Evolutionary conservation across 2,329 filamentous ascomycete genomes (phyloP).

Genomic region (Sclerotinia spermophila): DNA sequence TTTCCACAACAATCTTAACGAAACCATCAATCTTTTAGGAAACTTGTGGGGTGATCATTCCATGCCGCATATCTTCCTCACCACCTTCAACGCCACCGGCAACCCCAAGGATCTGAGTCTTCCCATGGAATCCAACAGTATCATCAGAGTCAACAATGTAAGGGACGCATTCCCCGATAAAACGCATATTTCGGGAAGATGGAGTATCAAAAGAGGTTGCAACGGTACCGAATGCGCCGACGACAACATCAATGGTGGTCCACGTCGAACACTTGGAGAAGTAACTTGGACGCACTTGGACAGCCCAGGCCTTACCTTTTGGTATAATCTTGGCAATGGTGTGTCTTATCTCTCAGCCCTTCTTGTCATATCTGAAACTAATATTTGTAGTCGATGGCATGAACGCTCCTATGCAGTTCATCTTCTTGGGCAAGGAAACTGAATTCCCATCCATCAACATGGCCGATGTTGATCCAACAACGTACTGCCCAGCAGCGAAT

Average conservation of each 20-base stretch:
- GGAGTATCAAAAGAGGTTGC: neutral
- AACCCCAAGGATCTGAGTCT: neutral
- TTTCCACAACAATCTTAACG: too few species aligned
- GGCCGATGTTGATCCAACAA: too few species aligned
- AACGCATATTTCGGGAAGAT: fast-evolving
- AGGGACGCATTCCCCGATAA: neutral
- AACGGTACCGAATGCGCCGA: neutral
- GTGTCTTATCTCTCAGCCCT: too few species aligned
- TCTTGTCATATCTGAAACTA: too few species aligned
- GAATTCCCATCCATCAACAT: too few species aligned
- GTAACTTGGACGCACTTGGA: neutral
- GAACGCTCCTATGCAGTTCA: too few species aligned
- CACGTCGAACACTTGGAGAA: neutral
- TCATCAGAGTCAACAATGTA: neutral
- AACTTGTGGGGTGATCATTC: neutral
- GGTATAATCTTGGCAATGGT: too few species aligned
- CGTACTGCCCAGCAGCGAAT: too few species aligned
- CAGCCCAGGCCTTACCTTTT: too few species aligned
- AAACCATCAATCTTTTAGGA: neutral
- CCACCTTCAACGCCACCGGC: fast-evolving
- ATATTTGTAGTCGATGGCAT: too few species aligned
- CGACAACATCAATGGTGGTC: neutral
- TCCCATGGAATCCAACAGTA: neutral
- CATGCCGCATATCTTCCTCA: neutral
- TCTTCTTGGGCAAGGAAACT: too few species aligned